A percentile compares a stretch with the other conserved stretches of the same genome.
Evolutionary conservation across 2,329 filamentous ascomycete species (phyloP).

Genomic region (Phaeosphaeriaceae sp.): DNA sequence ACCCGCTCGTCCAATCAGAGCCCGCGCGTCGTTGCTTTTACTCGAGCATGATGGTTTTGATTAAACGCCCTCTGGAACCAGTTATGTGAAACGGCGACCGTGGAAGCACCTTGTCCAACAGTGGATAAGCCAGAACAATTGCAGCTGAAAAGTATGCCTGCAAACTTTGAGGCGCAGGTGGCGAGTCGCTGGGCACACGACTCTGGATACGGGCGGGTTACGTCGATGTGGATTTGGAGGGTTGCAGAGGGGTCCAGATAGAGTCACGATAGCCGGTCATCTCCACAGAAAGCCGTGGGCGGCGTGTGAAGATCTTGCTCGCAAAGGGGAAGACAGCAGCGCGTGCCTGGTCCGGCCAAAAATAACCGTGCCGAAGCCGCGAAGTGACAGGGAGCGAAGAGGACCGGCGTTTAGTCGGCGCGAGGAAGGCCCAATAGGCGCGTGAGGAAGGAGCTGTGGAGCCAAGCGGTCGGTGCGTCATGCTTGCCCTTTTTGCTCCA

Average conservation of each 20-base stretch:
- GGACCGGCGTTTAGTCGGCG: constrained; percentile 10
- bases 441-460: neutral
- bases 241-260: neutral
- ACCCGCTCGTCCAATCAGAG: constrained; percentile 5
- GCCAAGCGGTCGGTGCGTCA: constrained; percentile 8
- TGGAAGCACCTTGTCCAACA: neutral
- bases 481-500: neutral
- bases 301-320: neutral
- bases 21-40: neutral
- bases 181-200: neutral
- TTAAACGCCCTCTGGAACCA: constrained; percentile 6
- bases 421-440: constrained; percentile 6
- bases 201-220: neutral
- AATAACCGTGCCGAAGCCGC: neutral
- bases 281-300: neutral
- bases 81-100: constrained; percentile 2
- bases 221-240: neutral
- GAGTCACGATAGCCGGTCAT: neutral
- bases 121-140: neutral
- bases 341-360: neutral
- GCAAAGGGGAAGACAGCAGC: neutral
- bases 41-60: constrained; percentile 8
- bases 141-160: neutral
- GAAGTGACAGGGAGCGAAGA: neutral
- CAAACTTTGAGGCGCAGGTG: neutral